phyloP scores from a whole-genome alignment of 2,329 filamentous ascomycete genomes.

The Sclerotinia borealis region DNA sequence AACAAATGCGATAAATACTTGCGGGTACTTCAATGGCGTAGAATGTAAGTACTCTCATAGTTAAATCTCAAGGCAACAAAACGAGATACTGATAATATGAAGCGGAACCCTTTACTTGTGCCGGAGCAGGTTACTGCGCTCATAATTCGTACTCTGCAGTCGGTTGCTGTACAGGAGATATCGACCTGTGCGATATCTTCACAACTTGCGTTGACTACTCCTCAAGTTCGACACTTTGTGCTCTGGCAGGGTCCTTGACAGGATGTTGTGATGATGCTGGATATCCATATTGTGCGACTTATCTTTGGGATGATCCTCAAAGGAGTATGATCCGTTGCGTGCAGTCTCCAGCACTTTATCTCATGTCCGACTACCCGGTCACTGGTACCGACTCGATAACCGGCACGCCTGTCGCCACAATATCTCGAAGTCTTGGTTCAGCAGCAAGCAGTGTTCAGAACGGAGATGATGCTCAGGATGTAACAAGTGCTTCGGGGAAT shows the following conservation, averaged over 20 bases:
- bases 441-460: not conserved
- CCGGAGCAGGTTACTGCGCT: not conserved
- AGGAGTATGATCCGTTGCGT: constrained; percentile 1
- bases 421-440: not conserved
- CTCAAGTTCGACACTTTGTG: not conserved
- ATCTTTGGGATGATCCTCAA: not conserved
- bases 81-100: not conserved
- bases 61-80: not conserved
- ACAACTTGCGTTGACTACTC: not conserved
- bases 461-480: not conserved
- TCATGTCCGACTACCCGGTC: not conserved
- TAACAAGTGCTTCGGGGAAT: not conserved
- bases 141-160: not conserved
- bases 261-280: not conserved
- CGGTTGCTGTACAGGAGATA: not conserved
- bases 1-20: not conserved
- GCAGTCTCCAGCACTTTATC: not conserved
- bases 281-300: not conserved
- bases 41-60: not conserved
- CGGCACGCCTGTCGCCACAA: not conserved
- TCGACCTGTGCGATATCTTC: not conserved
- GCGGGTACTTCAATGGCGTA: not conserved
- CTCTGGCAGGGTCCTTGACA: not conserved
- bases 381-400: not conserved
- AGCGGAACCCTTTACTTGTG: not conserved